These are phyloP conservation scores for Melaleuca quinquenervia DNA, from an alignment of 345 rosid species.

Conservation along the genomic window DNA sequence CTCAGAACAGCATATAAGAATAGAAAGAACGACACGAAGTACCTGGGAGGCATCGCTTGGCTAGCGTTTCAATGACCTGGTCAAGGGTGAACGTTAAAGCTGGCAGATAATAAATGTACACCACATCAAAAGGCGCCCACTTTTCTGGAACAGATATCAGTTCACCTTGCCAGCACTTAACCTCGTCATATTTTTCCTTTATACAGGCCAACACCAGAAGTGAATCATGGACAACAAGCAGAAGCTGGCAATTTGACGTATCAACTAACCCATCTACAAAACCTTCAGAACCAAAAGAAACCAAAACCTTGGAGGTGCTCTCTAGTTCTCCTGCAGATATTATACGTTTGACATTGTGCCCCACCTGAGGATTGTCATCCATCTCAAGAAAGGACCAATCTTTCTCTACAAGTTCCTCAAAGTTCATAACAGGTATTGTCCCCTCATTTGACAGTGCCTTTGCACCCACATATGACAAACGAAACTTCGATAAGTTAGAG, in stretches of 20 bases:
- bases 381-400: constrained; percentile 89
- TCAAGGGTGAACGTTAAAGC: constrained; percentile 60
- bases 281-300: constrained; percentile 55
- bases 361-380: constrained; percentile 27
- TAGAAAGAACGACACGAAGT: constrained; percentile 2
- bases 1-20: neutral
- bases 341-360: constrained; percentile 34
- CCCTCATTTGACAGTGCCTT: constrained; percentile 44
- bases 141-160: constrained; percentile 63
- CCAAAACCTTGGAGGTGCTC: constrained; percentile 57
- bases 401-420: constrained; percentile 62
- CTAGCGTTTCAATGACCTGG: constrained; percentile 39
- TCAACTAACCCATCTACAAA: constrained; percentile 62
- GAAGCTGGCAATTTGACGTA: constrained; percentile 32
- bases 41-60: constrained; percentile 60
- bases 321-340: constrained; percentile 55
- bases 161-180: constrained; percentile 98
- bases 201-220: constrained; percentile 61
- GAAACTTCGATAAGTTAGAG: constrained; percentile 1
- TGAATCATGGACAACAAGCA: constrained; percentile 80
- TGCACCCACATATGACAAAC: constrained; percentile 3
- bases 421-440: constrained; percentile 20
- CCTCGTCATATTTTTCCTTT: constrained; percentile 68
- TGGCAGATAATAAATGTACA: constrained; percentile 77
- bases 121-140: constrained; percentile 81